Evolutionary conservation across 352 stramenopile species (phyloP), one percentile per base, ranked within the genome.

Genomic region (Plasmopara halstedii): DNA sequence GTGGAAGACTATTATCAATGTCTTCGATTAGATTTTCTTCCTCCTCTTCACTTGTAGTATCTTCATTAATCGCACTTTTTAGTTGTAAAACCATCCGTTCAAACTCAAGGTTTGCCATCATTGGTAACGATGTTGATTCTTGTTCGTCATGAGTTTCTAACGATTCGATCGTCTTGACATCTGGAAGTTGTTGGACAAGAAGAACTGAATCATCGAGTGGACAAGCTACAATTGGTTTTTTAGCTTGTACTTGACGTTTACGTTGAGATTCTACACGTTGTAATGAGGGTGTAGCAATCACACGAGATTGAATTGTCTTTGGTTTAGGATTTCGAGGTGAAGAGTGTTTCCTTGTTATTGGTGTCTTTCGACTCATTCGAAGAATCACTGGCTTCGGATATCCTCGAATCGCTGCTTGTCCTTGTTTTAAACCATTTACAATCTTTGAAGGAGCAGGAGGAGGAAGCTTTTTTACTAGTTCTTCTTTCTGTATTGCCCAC

Each of bases 21-120:
- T 13, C 5, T 9, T 46, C 48, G 0, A 52, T 46, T 4, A 67
- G 47, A 6, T 70, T 45, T 7, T 68, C 51, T 0, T 82, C 62
- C 53, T 70, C 51, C 1, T 78, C 56, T 7, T 69, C 59, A 14
- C 41, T 57, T 11, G 59, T 41, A 15, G 37, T 42, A 1, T 57
- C 40, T 2, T 53, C 57, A 35, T 84, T 70, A 15, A 88, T 58
- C 15, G 74, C 68, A 40, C 72, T 78, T 50, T 85, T 79, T 0
- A 88, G 50, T 40, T 87, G 77, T 6, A 88, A 53, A 8, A 88
- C 57, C 77, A 88, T 88, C 14, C 74, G 74, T 49, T 85, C 68
- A 25, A 83, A 87, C 50, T 88, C 77, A 14, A 88, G 50, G 36
- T 77, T 83, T 2, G 53, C 57, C 27, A 58, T 58, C 3, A 39